A percentile compares a stretch with the other conserved stretches of the same genome.
Conservation (phyloP, 805 yeast species). For the Kregervanrija delftensis region DNA sequence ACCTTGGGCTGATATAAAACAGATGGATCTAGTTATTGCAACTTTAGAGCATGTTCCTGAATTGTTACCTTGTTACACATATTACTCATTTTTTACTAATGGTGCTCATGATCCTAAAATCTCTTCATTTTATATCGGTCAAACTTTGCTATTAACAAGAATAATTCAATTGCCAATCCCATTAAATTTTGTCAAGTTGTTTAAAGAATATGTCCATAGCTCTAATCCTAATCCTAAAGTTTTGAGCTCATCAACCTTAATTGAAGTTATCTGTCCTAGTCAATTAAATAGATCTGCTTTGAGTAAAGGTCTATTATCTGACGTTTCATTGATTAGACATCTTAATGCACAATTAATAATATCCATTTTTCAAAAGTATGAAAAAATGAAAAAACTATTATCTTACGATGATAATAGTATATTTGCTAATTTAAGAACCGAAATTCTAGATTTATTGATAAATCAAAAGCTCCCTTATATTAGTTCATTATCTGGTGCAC, state of each 20-base stretch:
- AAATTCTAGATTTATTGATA: slow-evolving; percentile 18
- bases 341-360: slow-evolving; percentile 54
- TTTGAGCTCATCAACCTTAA: slow-evolving; percentile 19
- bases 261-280: slow-evolving; percentile 58
- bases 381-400: slow-evolving; percentile 26
- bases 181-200: slow-evolving; percentile 12
- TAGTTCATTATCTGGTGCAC: slow-evolving; percentile 33
- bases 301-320: slow-evolving; percentile 49
- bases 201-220: slow-evolving; percentile 8
- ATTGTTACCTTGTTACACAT: slow-evolving; percentile 63
- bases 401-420: slow-evolving; percentile 12
- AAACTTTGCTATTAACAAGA: slow-evolving; percentile 52
- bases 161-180: slow-evolving; percentile 58
- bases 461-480: slow-evolving; percentile 42
- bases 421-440: slow-evolving; percentile 11
- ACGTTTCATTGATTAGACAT: slow-evolving; percentile 49
- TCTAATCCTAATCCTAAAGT: not conserved
- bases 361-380: slow-evolving; percentile 48
- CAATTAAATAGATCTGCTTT: slow-evolving; percentile 54
- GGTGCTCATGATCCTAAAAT: slow-evolving; percentile 75
- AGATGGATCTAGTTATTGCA: slow-evolving; percentile 45
- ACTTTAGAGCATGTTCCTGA: slow-evolving; percentile 57
- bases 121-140: slow-evolving; percentile 79
- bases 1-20: slow-evolving; percentile 74
- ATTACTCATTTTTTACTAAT: slow-evolving; percentile 47